Evolutionary conservation across 1,139 yeast species (phyloP), one percentile per base, ranked within the genome.

Genomic region (Saccharomyces hybrid): DNA sequence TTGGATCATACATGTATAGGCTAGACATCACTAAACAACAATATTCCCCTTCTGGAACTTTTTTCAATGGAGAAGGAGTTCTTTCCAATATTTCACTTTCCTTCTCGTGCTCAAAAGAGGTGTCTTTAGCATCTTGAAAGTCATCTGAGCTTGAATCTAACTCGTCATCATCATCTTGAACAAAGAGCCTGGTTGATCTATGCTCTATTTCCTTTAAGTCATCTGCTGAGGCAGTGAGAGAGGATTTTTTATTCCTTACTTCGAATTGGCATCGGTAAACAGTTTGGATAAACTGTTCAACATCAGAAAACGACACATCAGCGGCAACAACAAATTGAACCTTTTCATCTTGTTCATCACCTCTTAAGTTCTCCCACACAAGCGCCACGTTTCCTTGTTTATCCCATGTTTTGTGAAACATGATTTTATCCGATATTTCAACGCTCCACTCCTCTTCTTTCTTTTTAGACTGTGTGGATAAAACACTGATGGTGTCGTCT

Each of bases 341-440:
- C 57, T 77, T 73, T 66, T 91, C 98, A 14, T 91, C 97, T n/a
- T 77, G 75, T 62, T 89, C 96, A 31, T 96, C 96, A 51, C 85
- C 85, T 52, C 84, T 67, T 62, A 60, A 56, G 52, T 93, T 96
- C 27, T 74, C 75, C 99, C 99, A 93, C 0, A 84, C 76, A 48
- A 93, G 78, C 1, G 85, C 82, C 47, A 76, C 68, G 5, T 75
- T 70, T 6, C 77, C 80, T 7, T 75, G 75, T 44, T 71, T 66
- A 47, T 75, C 73, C 59, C 75, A 67, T 51, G 76, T 56, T 51
- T 61, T 75, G 69, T 74, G 77, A 61, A 80, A 76, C 55, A 73
- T 74, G 56, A 91, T 73, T 7, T 54, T 55, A 31, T 63, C 63
- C 47, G 57, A 55, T 5, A 68, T 50, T 31, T 54, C 52, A 52